Evolutionary conservation across 805 yeast genomes (phyloP).

Genomic region (Monosporozyma yasuniensis): DNA sequence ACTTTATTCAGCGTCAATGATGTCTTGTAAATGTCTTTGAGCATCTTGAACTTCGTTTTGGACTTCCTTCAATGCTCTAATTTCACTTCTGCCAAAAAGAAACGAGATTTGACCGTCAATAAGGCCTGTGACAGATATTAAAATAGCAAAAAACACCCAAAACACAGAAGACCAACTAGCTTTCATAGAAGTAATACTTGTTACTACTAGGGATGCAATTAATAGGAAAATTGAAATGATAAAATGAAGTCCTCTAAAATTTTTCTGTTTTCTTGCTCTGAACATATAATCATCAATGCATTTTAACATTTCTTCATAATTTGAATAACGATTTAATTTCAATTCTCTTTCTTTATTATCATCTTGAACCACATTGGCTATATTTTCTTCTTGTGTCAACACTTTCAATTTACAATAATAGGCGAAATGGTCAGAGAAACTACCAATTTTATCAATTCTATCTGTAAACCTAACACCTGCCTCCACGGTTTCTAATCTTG

Average conservation of each 20-base stretch:
- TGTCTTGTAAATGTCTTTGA: slow-evolving; percentile 6
- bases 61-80: slow-evolving; percentile 69
- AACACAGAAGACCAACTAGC: slow-evolving; percentile 60
- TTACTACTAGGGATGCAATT: slow-evolving; percentile 45
- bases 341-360: slow-evolving; percentile 3
- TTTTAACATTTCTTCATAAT: slow-evolving; percentile 42
- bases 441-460: slow-evolving; percentile 53
- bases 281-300: slow-evolving; percentile 41
- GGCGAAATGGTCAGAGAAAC: slow-evolving; percentile 91
- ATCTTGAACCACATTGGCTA: neutral
- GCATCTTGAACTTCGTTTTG: slow-evolving; percentile 51
- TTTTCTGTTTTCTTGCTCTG: slow-evolving; percentile 50
- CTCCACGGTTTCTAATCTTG: slow-evolving; percentile 41
- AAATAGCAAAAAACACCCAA: slow-evolving; percentile 46
- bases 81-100: slow-evolving; percentile 73
- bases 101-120: slow-evolving; percentile 71
- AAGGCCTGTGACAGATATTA: slow-evolving; percentile 56
- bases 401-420: slow-evolving; percentile 41
- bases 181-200: slow-evolving; percentile 48
- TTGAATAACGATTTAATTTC: slow-evolving; percentile 13
- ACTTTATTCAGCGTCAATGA: neutral
- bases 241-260: slow-evolving; percentile 62
- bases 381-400: neutral
- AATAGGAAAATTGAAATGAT: slow-evolving; percentile 42
- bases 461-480: slow-evolving; percentile 74